Evolutionary conservation across 2,329 filamentous ascomycete genomes (phyloP), one percentile per base, ranked within the genome.

Genomic region (Venturia pyrina): DNA sequence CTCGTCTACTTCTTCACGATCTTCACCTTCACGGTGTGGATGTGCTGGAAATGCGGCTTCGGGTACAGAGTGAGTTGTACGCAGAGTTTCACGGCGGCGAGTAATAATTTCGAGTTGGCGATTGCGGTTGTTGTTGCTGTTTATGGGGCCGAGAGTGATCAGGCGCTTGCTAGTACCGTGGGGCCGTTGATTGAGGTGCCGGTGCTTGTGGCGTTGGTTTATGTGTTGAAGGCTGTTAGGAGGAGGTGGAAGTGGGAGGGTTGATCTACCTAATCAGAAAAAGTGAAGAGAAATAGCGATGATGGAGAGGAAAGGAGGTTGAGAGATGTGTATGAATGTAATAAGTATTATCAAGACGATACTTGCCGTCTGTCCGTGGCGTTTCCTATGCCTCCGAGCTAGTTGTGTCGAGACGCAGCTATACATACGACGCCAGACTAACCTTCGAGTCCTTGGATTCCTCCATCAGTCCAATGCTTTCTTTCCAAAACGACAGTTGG

Each of bases 51-150:
- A n/a, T 76, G 88, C n/a, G 89, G 90, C 0, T 92, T 92, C 67
- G 86, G 85, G 0, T 96, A 96, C 73, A 82, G 82, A 44, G 74
- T 92, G 0, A 83, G 84, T 1, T 82, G 83, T 13, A 93, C 91
- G 1, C 91, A 96, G 76, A 92, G 89, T 72, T 95, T 96, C 71
- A 96, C 90, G 0, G 93, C 91, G 0, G 89, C 90, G 0, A 96
- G 91, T 74, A 96, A 96, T 73, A 96, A 96, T 73, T 96, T 96
- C 72, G 92, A 96, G 78, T 79, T 96, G 32, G 91, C 92, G 0
- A 96, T 96, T 76, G 91, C 91, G 0, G 91, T 96, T 0, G 90
- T 90, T 0, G 87, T 96, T 3, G 89, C 91, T 0, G 88, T 88
- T 0, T 96, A 89, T 76, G 92, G 91, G 0, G 82, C 88, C 0